Base-by-base conservation (phyloP, 768 basidiomycete species). In the Baorangia bicolor region DNA sequence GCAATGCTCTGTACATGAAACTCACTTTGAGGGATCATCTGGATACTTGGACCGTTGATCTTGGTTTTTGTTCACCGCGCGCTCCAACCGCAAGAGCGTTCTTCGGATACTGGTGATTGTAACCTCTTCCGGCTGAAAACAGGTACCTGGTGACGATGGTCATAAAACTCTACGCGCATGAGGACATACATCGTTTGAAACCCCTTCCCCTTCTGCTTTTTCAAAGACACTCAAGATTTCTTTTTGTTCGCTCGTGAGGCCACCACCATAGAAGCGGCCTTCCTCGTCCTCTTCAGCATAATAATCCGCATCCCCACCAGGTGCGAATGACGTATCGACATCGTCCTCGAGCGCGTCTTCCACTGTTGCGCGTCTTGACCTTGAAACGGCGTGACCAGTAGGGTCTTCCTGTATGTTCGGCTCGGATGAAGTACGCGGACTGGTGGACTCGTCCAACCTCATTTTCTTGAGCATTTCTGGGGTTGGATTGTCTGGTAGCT, bases 221-320 rank as follows among this genome's bases (percentile, higher is more conserved):
- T 98, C 96, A 69, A 99, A 96, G 56, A 99, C 95, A 61, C 91
- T 93, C 54, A 99, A 68, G 37, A 99, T 98, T 53, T 94, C 87
- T 69, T 98, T 95, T 75, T 99, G 97, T 68, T 94, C 89, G 37
- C 79, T 81, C 2, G 93, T 95, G 57, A 99, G 75, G 2, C 97
- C 97, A 1, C 95, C 94, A 37, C 97, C 97, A 65, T 87, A 96
- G 74, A 96, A 95, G 12, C 94, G 80, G 1, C 92, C 94, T 63
- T 94, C 93, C 23, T 89, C 91, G 65, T 95, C 94, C 71, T 95
- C 94, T 63, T 96, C 95, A 5, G 69, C 81, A 64, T 90, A 94
- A 69, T 94, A 95, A 67, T 95, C 93, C 1, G 91, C 89, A 60
- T 96, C 94, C 23, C 86, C 87, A 11, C 91, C 91, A 12, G 92